Base-by-base conservation (phyloP, 805 yeast species). In the Ogataea nakhonphanomensis region DNA sequence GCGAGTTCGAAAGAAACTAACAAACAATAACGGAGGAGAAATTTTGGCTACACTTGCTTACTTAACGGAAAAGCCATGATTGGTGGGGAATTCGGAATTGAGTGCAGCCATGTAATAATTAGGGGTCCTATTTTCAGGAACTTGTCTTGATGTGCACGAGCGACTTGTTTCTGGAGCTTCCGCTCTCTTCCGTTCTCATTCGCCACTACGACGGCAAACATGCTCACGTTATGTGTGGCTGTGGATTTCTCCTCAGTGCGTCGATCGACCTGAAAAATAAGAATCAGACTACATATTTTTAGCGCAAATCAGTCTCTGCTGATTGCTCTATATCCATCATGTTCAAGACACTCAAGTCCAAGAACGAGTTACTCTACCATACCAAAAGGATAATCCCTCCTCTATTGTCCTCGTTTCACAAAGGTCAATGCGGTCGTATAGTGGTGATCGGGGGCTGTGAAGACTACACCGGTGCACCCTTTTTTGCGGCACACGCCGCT, bases 401-500 rank as follows among this genome's bases (percentile, higher is more conserved):
- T 2, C 64, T 90, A 25, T 64, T 73, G 2, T 78, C 85, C 5
- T 54, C 58, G 11, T 84, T 84, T 59, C 83, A 91, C 65, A 91
- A 91, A 61, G 99, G 99, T 15, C 98, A 91, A 59, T 72, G 78
- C 59, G 98, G 98, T 5, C 73, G 87, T 43, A 70, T 91, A 2
- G 87, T 82, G 8, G 86, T 91, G 1, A 75, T 91, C 46, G 99
- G 99, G 15, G 99, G 99, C 1, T 82, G 93, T 60, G 90, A 85
- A 59, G 97, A 91, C 59, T 91, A 89, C 59, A 90, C 97, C 0
- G 99, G 99, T 0, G 99, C 99, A 0, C 98, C 98, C 2, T 93
- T 71, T 62, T 93, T 93, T 60, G 75, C 95, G 25, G 84, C 95
- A 5, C 83, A 84, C 58, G 84, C 96, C 1, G 78, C 95, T 1